phyloP scores from a whole-genome alignment of 148 eudicot genomes.

The Bassia scoparia region DNA sequence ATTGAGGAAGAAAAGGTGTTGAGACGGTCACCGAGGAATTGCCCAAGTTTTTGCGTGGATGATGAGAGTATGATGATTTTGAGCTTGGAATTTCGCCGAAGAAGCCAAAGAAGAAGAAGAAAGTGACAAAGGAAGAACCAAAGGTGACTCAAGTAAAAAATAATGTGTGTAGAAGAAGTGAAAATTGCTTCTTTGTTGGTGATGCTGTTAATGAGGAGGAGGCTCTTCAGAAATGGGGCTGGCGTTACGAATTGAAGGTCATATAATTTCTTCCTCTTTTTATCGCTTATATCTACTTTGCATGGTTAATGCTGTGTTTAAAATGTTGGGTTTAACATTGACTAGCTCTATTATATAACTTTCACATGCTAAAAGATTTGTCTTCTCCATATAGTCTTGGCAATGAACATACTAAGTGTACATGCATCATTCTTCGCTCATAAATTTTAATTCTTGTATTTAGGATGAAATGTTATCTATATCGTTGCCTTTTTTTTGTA shows the following conservation, averaged over 20 bases:
- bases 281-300: neutral
- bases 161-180: slow-evolving; percentile 4
- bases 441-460: no score
- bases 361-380: no score
- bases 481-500: no score
- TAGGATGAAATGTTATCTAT: no score
- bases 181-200: slow-evolving; percentile 46
- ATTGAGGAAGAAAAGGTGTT: slow-evolving; percentile 31
- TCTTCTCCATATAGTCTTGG: no score
- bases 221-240: slow-evolving; percentile 66
- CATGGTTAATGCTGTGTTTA: neutral
- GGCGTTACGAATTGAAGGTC: slow-evolving; percentile 90
- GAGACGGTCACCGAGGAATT: slow-evolving; percentile 34
- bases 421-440: no score
- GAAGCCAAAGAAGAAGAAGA: slow-evolving; percentile 28
- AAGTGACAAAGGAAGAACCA: slow-evolving; percentile 2
- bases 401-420: no score
- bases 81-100: slow-evolving; percentile 15
- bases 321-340: no score
- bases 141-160: slow-evolving; percentile 12
- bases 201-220: slow-evolving; percentile 67
- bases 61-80: slow-evolving; percentile 31
- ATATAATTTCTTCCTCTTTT: slow-evolving; percentile 8
- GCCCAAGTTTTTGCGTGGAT: slow-evolving; percentile 19
- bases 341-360: no score